Evolutionary conservation across 495 filamentous ascomycete genomes (phyloP).

Genomic region (Trichoderma asperelloides): DNA sequence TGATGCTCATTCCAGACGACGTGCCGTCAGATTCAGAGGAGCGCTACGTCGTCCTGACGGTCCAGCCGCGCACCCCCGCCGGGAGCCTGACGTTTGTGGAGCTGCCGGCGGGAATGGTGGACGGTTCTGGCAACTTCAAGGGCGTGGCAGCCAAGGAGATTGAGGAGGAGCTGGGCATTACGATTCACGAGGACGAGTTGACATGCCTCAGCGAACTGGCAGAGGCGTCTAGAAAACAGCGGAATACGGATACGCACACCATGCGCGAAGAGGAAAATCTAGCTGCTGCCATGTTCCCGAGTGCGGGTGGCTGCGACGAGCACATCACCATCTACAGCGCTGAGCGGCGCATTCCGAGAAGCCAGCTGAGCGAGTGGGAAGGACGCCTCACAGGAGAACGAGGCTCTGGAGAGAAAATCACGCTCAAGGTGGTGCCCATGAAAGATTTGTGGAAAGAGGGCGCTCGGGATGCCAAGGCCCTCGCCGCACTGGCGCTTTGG

Average conservation of each 20-base stretch:
- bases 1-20: conserved; percentile 68
- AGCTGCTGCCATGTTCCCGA: conserved; percentile 62
- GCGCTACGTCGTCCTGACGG: conserved; percentile 66
- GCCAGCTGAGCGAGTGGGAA: conserved; percentile 56
- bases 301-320: conserved; percentile 76
- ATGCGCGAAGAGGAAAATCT: conserved; percentile 34
- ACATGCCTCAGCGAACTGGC: conserved; percentile 59
- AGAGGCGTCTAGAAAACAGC: conserved; percentile 29
- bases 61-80: conserved; percentile 76
- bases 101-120: conserved; percentile 85
- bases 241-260: conserved; percentile 18
- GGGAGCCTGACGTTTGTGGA: conserved; percentile 69
- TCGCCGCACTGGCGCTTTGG: conserved; percentile 71
- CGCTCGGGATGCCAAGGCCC: conserved; percentile 66
- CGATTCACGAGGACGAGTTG: conserved; percentile 33
- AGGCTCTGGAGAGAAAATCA: conserved; percentile 77
- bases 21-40: conserved; percentile 37
- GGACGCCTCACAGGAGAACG: conserved; percentile 72
- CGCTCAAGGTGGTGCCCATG: conserved; percentile 58
- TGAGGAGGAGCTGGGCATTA: conserved; percentile 66
- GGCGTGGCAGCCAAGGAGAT: conserved; percentile 79
- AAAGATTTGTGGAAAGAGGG: conserved; percentile 70
- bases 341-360: conserved; percentile 56
- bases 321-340: conserved; percentile 71
- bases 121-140: conserved; percentile 63